phyloP scores from a whole-genome alignment of 2,329 filamentous ascomycete genomes.

The Leptographium wingfieldii region DNA sequence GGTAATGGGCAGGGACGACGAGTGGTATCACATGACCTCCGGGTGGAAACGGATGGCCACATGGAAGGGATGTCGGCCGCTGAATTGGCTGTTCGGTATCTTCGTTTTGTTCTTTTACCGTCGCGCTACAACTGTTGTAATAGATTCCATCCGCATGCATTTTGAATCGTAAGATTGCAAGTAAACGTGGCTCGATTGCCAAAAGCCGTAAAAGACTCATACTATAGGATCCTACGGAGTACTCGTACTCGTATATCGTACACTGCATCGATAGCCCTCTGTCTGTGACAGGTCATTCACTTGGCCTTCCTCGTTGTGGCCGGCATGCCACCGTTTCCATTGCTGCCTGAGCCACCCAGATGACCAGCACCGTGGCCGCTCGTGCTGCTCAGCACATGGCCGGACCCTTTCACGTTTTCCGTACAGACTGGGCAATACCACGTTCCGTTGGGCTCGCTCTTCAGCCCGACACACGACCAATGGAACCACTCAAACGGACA shows the following conservation, averaged over 20 bases:
- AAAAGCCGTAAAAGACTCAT: too few relatives aligned
- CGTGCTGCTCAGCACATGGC: conserved; percentile 19
- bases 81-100: neutral
- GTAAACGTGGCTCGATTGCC: too few relatives aligned
- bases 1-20: neutral
- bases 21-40: neutral
- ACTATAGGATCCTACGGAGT: too few relatives aligned
- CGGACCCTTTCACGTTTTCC: conserved; percentile 28
- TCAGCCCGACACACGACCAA: conserved; percentile 60
- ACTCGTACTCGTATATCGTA: too few relatives aligned
- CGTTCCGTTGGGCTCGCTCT: conserved; percentile 53
- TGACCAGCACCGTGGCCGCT: neutral
- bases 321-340: neutral
- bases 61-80: neutral
- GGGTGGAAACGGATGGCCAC: neutral
- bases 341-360: neutral
- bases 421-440: conserved; percentile 56
- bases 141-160: neutral
- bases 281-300: neutral
- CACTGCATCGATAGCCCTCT: neutral
- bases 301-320: conserved; percentile 8
- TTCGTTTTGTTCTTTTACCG: neutral
- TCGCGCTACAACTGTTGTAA: neutral
- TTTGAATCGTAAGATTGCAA: neutral
- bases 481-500: conserved; percentile 84